These are phyloP conservation scores for Grosmannia serpens DNA, from an alignment of 2,329 filamentous ascomycete species.

Conservation along the genomic window DNA sequence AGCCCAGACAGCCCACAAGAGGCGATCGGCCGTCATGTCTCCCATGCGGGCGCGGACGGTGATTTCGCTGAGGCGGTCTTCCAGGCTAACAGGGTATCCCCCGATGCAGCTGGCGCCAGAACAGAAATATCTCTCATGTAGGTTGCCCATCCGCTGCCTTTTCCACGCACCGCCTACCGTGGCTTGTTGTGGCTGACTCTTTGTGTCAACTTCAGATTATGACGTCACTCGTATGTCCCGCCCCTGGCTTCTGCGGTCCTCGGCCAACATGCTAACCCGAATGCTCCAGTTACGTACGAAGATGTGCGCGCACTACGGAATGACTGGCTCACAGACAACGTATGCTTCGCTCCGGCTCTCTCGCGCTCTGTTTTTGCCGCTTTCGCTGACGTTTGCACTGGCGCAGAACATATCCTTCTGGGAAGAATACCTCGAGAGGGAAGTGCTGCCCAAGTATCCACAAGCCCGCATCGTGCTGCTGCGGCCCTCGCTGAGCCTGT, in stretches of 20 bases:
- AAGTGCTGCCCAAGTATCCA: constrained; percentile 69
- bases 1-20: background rate
- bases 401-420: constrained; percentile 84
- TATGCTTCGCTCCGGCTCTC: constrained; percentile 27
- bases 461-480: constrained; percentile 82
- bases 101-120: constrained; percentile 23
- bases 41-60: background rate
- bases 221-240: constrained; percentile 18
- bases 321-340: constrained; percentile 96
- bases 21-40: background rate
- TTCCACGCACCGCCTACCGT: too few species aligned
- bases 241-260: background rate
- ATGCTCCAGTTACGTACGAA: constrained; percentile 61
- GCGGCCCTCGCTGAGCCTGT: constrained; percentile 85
- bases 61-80: constrained; percentile 3
- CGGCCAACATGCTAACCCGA: background rate
- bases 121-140: constrained; percentile 26
- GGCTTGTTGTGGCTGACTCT: background rate
- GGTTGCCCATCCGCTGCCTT: background rate
- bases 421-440: constrained; percentile 92
- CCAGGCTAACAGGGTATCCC: constrained; percentile 10
- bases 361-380: background rate
- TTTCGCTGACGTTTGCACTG: background rate
- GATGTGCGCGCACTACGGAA: constrained; percentile 80
- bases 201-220: constrained; percentile 24